Evolutionary conservation across 495 filamentous ascomycete genomes (phyloP).

Genomic region (Annulohypoxylon stygium): DNA sequence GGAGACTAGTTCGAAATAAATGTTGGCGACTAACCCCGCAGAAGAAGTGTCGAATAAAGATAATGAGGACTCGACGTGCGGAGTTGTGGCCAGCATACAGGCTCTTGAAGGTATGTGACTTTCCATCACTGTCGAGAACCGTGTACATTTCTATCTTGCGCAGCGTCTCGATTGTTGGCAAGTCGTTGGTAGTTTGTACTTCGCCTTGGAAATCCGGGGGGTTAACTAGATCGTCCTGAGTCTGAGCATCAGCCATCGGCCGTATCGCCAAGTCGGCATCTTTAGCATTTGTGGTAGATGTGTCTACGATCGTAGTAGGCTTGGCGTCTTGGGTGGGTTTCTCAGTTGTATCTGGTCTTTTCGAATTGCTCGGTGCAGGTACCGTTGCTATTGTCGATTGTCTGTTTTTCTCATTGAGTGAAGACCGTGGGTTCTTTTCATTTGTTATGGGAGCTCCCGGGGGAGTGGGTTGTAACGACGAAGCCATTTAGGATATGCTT

Average conservation of each 20-base stretch:
- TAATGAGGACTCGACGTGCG: conserved; percentile 72
- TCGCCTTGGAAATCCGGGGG: conserved; percentile 61
- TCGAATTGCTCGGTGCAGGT: conserved; percentile 9
- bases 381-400: conserved; percentile 9
- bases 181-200: conserved; percentile 64
- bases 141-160: conserved; percentile 67
- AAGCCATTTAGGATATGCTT: conserved; percentile 27
- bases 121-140: conserved; percentile 75
- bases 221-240: conserved; percentile 33
- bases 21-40: conserved; percentile 75
- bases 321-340: conserved; percentile 18
- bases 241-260: conserved; percentile 8
- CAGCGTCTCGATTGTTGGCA: conserved; percentile 64
- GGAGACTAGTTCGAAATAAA: conserved; percentile 4
- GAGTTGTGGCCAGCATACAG: conserved; percentile 71
- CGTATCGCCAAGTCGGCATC: conserved; percentile 12
- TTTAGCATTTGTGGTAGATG: conserved; percentile 18
- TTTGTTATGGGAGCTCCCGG: conserved; percentile 19
- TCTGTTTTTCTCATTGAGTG: conserved; percentile 3
- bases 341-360: conserved; percentile 11
- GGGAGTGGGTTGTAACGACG: neutral
- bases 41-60: conserved; percentile 92
- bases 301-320: conserved; percentile 16
- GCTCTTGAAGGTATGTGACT: conserved; percentile 72
- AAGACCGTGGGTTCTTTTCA: conserved; percentile 20